Percentiles rank a stretch among this genome's conserved stretches.
Conservation (phyloP, 1,284 basidiomycete species). For the Marasmius oreades region DNA sequence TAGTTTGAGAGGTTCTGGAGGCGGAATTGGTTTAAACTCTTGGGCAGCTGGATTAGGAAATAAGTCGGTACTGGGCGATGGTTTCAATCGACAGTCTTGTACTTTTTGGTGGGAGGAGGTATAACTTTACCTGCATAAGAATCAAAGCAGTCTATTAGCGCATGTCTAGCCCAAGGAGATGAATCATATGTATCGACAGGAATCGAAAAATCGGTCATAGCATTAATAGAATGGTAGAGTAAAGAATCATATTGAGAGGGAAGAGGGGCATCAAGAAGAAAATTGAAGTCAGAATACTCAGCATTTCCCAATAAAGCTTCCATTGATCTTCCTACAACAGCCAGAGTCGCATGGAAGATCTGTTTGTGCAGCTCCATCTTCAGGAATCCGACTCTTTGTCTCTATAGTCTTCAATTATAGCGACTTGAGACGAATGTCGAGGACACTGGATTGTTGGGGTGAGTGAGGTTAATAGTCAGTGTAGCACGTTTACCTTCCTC, state of each 20-base stretch:
- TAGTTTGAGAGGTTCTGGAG: conserved; percentile 12
- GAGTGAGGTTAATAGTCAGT: neutral
- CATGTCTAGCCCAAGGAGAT: conserved; percentile 18
- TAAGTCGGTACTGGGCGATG: conserved; percentile 28
- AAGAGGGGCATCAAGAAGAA: too few relatives aligned
- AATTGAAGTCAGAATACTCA: too few relatives aligned
- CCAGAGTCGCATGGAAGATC: neutral
- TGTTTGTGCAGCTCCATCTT: neutral
- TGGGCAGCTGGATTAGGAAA: conserved; percentile 25
- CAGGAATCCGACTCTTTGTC: neutral
- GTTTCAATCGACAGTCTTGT: conserved; percentile 27
- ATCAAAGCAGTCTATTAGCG: too few relatives aligned
- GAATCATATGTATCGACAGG: neutral
- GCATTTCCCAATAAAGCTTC: neutral
- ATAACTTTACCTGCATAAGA: too few relatives aligned
- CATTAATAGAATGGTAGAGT: neutral
- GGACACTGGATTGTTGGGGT: neutral
- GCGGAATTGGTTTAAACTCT: conserved; percentile 21
- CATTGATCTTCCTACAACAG: neutral
- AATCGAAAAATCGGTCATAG: neutral
- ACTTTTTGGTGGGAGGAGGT: too few relatives aligned
- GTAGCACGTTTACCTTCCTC: neutral
- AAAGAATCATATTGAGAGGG: too few relatives aligned
- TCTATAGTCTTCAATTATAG: neutral
- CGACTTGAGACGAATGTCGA: neutral